Evolutionary conservation across 352 stramenopile species (phyloP).

Genomic region (Pythium phragmitis): DNA sequence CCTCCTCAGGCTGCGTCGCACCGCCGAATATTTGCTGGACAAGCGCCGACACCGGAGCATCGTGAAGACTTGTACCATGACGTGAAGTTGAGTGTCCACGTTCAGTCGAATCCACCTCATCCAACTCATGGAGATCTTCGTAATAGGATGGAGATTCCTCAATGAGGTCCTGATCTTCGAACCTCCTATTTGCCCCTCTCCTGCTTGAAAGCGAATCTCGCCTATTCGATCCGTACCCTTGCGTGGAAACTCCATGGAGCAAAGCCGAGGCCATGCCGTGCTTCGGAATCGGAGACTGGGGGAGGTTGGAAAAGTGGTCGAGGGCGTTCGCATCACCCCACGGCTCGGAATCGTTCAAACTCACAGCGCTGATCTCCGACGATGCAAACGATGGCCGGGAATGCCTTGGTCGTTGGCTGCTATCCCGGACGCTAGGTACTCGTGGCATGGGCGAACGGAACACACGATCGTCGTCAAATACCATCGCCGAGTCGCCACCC

Average conservation of each 20-base stretch:
- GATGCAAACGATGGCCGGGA: conserved; percentile 23
- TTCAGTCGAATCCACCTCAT: conserved; percentile 1
- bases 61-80: neutral
- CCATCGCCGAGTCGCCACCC: conserved; percentile 41
- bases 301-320: conserved; percentile 45
- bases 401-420: neutral
- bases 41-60: conserved; percentile 46
- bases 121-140: neutral
- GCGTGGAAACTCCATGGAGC: neutral
- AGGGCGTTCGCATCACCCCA: conserved; percentile 39
- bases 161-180: conserved; percentile 1
- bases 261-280: conserved; percentile 14
- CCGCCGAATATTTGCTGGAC: conserved; percentile 61
- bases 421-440: neutral
- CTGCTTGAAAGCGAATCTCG: neutral
- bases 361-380: conserved; percentile 73
- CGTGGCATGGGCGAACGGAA: conserved; percentile 14
- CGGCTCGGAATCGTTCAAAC: conserved; percentile 76
- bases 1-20: neutral
- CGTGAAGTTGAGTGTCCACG: neutral
- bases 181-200: neutral
- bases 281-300: conserved; percentile 31
- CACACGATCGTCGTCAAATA: conserved; percentile 36
- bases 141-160: neutral
- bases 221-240: neutral